Percentiles rank a stretch among this genome's conserved stretches.
phyloP scores from a whole-genome alignment of 495 filamentous ascomycete genomes.

The Bryoglossum gracile region DNA sequence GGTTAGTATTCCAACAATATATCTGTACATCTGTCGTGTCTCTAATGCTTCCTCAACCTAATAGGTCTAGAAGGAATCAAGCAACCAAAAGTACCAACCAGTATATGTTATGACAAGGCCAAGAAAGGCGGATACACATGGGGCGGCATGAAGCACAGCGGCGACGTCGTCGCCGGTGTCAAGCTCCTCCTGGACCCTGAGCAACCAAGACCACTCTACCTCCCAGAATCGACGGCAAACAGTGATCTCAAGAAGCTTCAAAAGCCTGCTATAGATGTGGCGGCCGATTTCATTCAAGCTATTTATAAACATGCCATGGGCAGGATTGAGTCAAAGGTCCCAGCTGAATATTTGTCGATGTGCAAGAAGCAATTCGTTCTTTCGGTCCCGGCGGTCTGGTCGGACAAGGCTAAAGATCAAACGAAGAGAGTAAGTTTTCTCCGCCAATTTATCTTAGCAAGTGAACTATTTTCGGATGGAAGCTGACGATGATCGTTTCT shows the following conservation, averaged over 20 bases:
- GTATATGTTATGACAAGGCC: conserved; percentile 15
- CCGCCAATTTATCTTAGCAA: conserved; percentile 23
- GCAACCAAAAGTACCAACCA: conserved; percentile 22
- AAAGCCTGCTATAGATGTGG: conserved; percentile 25
- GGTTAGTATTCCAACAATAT: conserved; percentile 2
- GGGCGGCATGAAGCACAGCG: conserved; percentile 9
- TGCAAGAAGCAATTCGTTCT: conserved; percentile 23
- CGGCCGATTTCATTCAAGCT: conserved; percentile 15
- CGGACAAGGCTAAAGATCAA: no score
- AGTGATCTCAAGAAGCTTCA: conserved; percentile 21
- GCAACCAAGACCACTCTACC: conserved; percentile 21
- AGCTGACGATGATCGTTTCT: no score
- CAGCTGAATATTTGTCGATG: conserved; percentile 17
- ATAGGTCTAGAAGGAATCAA: conserved; percentile 18
- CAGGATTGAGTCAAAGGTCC: conserved; percentile 20
- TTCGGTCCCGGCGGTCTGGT: no score
- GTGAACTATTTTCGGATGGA: no score
- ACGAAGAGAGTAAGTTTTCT: no score
- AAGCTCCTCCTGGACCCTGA: conserved; percentile 30
- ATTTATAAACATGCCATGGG: conserved; percentile 27
- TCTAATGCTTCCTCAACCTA: neutral
- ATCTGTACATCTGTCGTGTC: neutral
- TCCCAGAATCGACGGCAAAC: conserved; percentile 17
- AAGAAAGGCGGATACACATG: conserved; percentile 11
- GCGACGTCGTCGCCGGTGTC: conserved; percentile 15